These are phyloP conservation scores for Xerocomellus chrysenteron DNA, from an alignment of 768 basidiomycete genomes.

Conservation along the genomic window DNA sequence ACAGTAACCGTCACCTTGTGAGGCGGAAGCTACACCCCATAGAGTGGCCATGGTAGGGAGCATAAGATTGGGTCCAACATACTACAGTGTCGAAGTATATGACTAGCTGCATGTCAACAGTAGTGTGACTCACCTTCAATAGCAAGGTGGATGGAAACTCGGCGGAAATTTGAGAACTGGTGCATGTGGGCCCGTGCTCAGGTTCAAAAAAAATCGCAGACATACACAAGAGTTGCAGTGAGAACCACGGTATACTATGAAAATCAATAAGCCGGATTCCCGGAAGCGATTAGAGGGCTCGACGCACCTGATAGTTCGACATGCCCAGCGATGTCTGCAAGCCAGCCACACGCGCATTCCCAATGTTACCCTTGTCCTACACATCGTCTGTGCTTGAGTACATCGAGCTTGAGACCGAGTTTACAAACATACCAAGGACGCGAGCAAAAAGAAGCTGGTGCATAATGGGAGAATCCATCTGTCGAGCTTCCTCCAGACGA, in stretches of 20 bases:
- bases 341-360: constrained; percentile 60
- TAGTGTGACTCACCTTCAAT: constrained; percentile 38
- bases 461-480: constrained; percentile 47
- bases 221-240: constrained; percentile 22
- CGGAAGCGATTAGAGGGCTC: neutral
- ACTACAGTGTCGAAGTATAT: constrained; percentile 15
- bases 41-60: constrained; percentile 60
- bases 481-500: constrained; percentile 51
- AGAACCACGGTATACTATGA: constrained; percentile 35
- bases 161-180: constrained; percentile 49
- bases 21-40: constrained; percentile 62
- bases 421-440: constrained; percentile 43
- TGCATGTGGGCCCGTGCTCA: neutral
- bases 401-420: neutral
- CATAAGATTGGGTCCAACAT: constrained; percentile 51
- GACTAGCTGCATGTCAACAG: neutral
- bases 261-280: neutral
- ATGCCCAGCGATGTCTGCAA: constrained; percentile 48
- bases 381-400: neutral
- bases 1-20: constrained; percentile 47
- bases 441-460: constrained; percentile 47
- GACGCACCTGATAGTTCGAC: constrained; percentile 23
- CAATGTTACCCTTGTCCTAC: constrained; percentile 45
- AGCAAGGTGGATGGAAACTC: constrained; percentile 62
- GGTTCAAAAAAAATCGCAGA: neutral